Evolutionary conservation across 768 basidiomycete genomes (phyloP).

Genomic region (Russula dissimulans): DNA sequence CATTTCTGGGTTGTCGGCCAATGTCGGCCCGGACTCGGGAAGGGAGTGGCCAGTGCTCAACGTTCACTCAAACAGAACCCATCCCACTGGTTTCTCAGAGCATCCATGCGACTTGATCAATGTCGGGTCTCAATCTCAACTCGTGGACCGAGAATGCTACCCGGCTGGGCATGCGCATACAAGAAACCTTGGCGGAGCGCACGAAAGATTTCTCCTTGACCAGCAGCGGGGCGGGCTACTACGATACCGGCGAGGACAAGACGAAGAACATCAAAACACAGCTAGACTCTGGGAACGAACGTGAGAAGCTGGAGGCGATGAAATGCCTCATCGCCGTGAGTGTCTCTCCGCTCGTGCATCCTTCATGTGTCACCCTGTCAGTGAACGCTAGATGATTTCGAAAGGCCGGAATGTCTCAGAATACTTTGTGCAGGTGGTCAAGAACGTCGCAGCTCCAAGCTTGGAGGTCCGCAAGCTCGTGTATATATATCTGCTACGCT

Average conservation of each 20-base stretch:
- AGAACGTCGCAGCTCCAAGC: slow-evolving; percentile 88
- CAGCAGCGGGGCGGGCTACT: slow-evolving; percentile 47
- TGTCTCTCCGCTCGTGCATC: slow-evolving; percentile 15
- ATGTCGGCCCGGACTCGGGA: neutral
- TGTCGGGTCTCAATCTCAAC: slow-evolving; percentile 27
- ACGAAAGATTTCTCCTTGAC: slow-evolving; percentile 61
- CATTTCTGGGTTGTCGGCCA: no score
- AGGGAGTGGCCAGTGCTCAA: neutral
- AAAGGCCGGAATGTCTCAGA: slow-evolving; percentile 86
- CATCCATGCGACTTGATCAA: slow-evolving; percentile 7
- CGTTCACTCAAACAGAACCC: neutral
- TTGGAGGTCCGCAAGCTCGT: slow-evolving; percentile 95
- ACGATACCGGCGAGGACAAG: slow-evolving; percentile 73
- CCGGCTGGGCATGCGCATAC: slow-evolving; percentile 71
- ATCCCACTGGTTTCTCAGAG: neutral
- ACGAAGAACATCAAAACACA: slow-evolving; percentile 75
- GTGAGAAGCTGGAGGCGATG: slow-evolving; percentile 91
- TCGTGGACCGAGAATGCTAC: slow-evolving; percentile 73
- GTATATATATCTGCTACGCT: slow-evolving; percentile 93
- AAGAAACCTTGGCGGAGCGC: slow-evolving; percentile 74
- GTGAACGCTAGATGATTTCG: slow-evolving; percentile 65
- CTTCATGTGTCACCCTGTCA: neutral
- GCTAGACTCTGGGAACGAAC: slow-evolving; percentile 80
- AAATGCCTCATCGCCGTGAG: slow-evolving; percentile 88
- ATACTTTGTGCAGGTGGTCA: slow-evolving; percentile 95